Evolutionary conservation across 768 basidiomycete genomes (phyloP).

Genomic region (Xerocomus brunneocitrinus): DNA sequence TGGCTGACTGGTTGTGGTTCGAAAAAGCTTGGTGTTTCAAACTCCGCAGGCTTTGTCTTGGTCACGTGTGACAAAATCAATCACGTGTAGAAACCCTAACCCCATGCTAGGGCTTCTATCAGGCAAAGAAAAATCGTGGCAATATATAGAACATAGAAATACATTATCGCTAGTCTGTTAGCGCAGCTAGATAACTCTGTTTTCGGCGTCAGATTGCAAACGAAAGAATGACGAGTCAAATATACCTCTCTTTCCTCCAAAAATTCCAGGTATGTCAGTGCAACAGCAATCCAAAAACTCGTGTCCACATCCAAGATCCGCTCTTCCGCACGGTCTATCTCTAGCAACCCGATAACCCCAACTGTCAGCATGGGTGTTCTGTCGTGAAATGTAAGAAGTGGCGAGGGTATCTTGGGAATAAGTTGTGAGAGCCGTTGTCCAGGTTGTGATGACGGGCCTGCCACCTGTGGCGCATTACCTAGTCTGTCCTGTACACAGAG

Average conservation of each 20-base stretch:
- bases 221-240: slow-evolving; percentile 4
- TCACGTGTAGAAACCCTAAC: slow-evolving; percentile 19
- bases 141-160: slow-evolving; percentile 9
- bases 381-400: slow-evolving; percentile 67
- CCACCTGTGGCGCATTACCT: slow-evolving; percentile 9
- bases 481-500: slow-evolving; percentile 32
- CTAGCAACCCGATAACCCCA: slow-evolving; percentile 54
- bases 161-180: slow-evolving; percentile 35
- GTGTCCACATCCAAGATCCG: slow-evolving; percentile 62
- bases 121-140: not conserved
- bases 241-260: slow-evolving; percentile 73
- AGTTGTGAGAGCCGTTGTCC: slow-evolving; percentile 18
- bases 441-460: slow-evolving; percentile 21
- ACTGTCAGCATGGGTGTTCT: slow-evolving; percentile 63
- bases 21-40: slow-evolving; percentile 24
- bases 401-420: slow-evolving; percentile 32
- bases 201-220: slow-evolving; percentile 3
- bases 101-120: slow-evolving; percentile 3
- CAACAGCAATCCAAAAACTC: slow-evolving; percentile 74
- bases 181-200: slow-evolving; percentile 55
- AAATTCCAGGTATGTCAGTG: slow-evolving; percentile 73
- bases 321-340: slow-evolving; percentile 56
- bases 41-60: slow-evolving; percentile 18
- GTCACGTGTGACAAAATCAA: slow-evolving; percentile 28
- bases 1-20: slow-evolving; percentile 18